A percentile compares a stretch with the other conserved stretches of the same genome.
phyloP scores from a whole-genome alignment of 148 eudicot genomes.

The Silene conica region DNA sequence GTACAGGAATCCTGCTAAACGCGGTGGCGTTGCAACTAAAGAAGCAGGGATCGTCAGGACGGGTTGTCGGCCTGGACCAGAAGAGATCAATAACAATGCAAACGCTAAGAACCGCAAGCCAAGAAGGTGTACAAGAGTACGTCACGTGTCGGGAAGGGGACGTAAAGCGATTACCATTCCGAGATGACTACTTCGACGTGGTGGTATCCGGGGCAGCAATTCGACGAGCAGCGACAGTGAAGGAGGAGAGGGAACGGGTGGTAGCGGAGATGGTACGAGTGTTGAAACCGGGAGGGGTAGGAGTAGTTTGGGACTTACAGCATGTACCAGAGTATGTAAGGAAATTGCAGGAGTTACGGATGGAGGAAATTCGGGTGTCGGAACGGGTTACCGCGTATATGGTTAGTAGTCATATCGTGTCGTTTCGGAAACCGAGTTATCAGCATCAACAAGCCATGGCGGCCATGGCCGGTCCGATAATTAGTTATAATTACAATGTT shows the following conservation, averaged over 20 bases:
- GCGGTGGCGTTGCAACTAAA: constrained; percentile 83
- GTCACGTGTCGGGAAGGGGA: constrained; percentile 91
- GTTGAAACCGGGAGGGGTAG: constrained; percentile 71
- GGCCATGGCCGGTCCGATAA: constrained; percentile 2
- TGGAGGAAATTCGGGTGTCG: constrained; percentile 84
- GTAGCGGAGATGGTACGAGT: constrained; percentile 78
- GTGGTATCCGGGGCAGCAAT: constrained; percentile 90
- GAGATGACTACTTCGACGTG: constrained; percentile 81
- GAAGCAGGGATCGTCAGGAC: constrained; percentile 74
- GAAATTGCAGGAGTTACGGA: constrained; percentile 57
- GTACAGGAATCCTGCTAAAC: constrained; percentile 61
- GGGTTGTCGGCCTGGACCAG: constrained; percentile 70
- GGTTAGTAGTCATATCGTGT: constrained; percentile 76
- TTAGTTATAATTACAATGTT: constrained; percentile 12
- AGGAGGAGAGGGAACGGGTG: constrained; percentile 77
- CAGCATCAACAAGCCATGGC: constrained; percentile 18
- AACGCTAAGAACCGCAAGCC: constrained; percentile 55
- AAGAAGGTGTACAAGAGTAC: constrained; percentile 89
- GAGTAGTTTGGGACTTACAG: constrained; percentile 87
- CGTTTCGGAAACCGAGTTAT: constrained; percentile 69
- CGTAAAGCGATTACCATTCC: constrained; percentile 65
- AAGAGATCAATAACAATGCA: constrained; percentile 38
- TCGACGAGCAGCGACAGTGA: constrained; percentile 50
- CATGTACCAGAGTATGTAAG: constrained; percentile 85
- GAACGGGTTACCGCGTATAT: constrained; percentile 84